These are phyloP conservation scores for Lasiodiplodia sp. DNA, from an alignment of 2,329 filamentous ascomycete species.

Conservation along the genomic window DNA sequence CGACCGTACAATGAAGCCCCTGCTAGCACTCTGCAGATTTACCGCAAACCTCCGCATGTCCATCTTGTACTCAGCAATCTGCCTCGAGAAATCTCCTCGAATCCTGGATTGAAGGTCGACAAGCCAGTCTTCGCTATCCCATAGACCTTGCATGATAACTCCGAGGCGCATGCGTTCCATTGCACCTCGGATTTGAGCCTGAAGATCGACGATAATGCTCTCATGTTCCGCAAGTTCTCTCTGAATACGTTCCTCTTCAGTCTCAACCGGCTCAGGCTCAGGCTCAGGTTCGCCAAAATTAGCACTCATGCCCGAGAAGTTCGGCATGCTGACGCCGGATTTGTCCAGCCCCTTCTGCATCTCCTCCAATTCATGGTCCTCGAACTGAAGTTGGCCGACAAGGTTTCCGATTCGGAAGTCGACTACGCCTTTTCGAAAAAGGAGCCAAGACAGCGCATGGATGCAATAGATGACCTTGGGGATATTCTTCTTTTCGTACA, in stretches of 20 bases:
- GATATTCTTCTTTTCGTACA: conserved; percentile 99
- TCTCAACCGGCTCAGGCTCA: conserved; percentile 75
- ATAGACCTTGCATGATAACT: conserved; percentile 84
- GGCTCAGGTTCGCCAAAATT: conserved; percentile 88
- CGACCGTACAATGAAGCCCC: conserved; percentile 77
- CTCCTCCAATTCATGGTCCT: conserved; percentile 95
- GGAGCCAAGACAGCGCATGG: conserved; percentile 94
- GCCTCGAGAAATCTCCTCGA: conserved; percentile 84
- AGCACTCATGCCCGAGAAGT: conserved; percentile 95
- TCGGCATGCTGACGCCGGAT: conserved; percentile 93
- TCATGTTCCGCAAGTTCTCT: conserved; percentile 83
- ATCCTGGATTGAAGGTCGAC: conserved; percentile 86
- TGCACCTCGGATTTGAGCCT: conserved; percentile 85
- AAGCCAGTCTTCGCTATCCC: conserved; percentile 81
- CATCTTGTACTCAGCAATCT: conserved; percentile 81
- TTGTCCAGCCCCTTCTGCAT: conserved; percentile 98
- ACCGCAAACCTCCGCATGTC: conserved; percentile 84
- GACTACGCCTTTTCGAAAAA: conserved; percentile 93
- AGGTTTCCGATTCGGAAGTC: conserved; percentile 96
- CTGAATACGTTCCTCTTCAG: conserved; percentile 86
- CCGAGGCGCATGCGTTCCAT: conserved; percentile 79
- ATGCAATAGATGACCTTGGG: conserved; percentile 99
- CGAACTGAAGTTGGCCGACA: conserved; percentile 94
- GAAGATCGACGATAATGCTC: conserved; percentile 75
- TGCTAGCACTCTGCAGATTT: conserved; percentile 77